Conservation (phyloP, 2,329 filamentous ascomycete species). For the Penicillium italicum region DNA sequence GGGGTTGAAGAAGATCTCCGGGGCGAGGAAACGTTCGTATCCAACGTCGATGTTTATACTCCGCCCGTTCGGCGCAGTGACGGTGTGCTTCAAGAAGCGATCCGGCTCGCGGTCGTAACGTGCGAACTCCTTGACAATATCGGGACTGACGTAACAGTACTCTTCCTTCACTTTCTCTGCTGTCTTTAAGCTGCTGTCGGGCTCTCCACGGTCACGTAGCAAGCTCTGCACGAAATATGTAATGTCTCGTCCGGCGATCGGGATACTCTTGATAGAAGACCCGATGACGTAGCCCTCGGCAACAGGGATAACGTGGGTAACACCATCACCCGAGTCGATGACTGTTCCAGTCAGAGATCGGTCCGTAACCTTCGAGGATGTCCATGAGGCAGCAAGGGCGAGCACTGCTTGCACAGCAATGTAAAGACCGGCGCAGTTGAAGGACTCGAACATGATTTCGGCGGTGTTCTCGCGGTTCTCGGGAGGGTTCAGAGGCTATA, state of each 20-base stretch:
- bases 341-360: slow-evolving; percentile 94
- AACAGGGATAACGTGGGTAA: slow-evolving; percentile 97
- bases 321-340: slow-evolving; percentile 97
- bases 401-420: slow-evolving; percentile 98
- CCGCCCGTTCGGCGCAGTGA: slow-evolving; percentile 79
- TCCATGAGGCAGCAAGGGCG: slow-evolving; percentile 95
- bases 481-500: slow-evolving; percentile 87
- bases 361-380: slow-evolving; percentile 94
- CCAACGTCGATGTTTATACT: slow-evolving; percentile 86
- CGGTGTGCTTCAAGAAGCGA: slow-evolving; percentile 84
- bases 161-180: slow-evolving; percentile 98
- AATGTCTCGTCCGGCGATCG: slow-evolving; percentile 95
- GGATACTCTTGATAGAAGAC: slow-evolving; percentile 98
- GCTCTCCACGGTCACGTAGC: slow-evolving; percentile 90
- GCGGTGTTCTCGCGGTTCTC: slow-evolving; percentile 99
- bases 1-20: slow-evolving; percentile 99
- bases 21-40: slow-evolving; percentile 95
- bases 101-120: slow-evolving; percentile 91
- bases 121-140: slow-evolving; percentile 97
- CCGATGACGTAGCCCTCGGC: slow-evolving; percentile 99
- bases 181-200: slow-evolving; percentile 94
- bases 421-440: slow-evolving; percentile 98
- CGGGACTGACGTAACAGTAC: slow-evolving; percentile 96
- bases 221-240: slow-evolving; percentile 98
- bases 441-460: slow-evolving; percentile 99